phyloP scores from a whole-genome alignment of 2,329 filamentous ascomycete genomes.

The Apiospora sp. region DNA sequence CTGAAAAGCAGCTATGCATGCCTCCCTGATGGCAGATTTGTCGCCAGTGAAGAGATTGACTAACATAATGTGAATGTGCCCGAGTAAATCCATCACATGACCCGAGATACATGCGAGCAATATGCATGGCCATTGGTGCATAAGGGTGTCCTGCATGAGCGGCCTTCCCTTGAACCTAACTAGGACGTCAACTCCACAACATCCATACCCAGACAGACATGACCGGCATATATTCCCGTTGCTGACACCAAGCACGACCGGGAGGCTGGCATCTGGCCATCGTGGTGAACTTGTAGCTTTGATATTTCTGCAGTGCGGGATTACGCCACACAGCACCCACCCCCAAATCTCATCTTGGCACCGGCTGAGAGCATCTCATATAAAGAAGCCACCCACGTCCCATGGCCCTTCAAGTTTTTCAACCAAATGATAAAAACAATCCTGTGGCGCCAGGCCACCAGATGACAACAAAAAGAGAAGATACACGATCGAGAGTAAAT shows the following conservation, averaged over 20 bases:
- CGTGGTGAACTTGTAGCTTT: neutral
- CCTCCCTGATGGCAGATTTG: neutral
- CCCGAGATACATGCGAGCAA: neutral
- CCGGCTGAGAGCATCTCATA: neutral
- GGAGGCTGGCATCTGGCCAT: neutral
- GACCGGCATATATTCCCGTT: neutral
- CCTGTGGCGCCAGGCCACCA: neutral
- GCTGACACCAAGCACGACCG: neutral
- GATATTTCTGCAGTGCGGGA: neutral
- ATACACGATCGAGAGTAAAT: neutral
- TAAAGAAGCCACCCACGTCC: neutral
- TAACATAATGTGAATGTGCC: neutral
- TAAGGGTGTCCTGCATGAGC: neutral
- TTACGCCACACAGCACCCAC: neutral
- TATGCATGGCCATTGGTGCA: neutral
- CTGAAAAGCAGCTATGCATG: neutral
- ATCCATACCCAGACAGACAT: neutral
- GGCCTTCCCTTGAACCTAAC: conserved; percentile 5
- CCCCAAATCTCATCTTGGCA: neutral
- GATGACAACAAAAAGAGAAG: neutral
- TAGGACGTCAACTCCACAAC: conserved; percentile 17
- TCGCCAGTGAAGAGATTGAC: neutral
- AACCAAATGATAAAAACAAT: no score
- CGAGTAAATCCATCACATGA: conserved; percentile 14
- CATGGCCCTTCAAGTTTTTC: neutral